Base-by-base conservation (phyloP, 768 basidiomycete species). In the Panellus pusillus region DNA sequence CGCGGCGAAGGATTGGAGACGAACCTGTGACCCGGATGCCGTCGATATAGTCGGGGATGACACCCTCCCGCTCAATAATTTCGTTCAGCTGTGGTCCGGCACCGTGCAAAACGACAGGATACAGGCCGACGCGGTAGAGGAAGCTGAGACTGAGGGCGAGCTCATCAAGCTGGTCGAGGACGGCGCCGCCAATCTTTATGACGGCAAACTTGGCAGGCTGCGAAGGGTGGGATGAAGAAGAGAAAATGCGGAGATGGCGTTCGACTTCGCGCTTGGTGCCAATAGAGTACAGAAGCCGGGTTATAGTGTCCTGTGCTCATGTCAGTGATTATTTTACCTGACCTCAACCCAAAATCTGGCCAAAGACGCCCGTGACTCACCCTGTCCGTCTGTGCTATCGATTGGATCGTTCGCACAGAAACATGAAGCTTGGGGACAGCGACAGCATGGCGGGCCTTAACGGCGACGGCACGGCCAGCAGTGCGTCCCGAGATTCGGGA, bases 251-350 rank as follows among this genome's bases (percentile, higher is more conserved):
- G 28, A 99, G 86, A 76, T 99, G 95, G 57, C 97, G 89, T 67
- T 98, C 95, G 61, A 99, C 97, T 70, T 99, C 97, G 60, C 93
- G 89, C 67, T 97, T 94, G 28, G 92, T 91, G 47, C 96, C 97
- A 60, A 99, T 88, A 18, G 96, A 98, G 74, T 98, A 98, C 36
- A 99, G 80, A 12, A 99, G 79, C 42, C 97, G 89, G 47, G 93
- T 94, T 64, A 99, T 98, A 2, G 96, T 98, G 66, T 99, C 97
- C 95, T 96, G 63, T 40, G 19, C 13, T 41, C 39, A 17, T 20
- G 31, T 17, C 50, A 38, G 37, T 32, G 28, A 3, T 35, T 24
- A 32, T 27, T 27, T 20, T 35, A 36, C 24, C n/a, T 35, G 18
- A 47, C 13, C 31, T 20, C 28, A 15, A 7, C 39, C 12, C 39